Evolutionary conservation across 495 filamentous ascomycete genomes (phyloP).

Genomic region (Staphylotrichum longicolle): DNA sequence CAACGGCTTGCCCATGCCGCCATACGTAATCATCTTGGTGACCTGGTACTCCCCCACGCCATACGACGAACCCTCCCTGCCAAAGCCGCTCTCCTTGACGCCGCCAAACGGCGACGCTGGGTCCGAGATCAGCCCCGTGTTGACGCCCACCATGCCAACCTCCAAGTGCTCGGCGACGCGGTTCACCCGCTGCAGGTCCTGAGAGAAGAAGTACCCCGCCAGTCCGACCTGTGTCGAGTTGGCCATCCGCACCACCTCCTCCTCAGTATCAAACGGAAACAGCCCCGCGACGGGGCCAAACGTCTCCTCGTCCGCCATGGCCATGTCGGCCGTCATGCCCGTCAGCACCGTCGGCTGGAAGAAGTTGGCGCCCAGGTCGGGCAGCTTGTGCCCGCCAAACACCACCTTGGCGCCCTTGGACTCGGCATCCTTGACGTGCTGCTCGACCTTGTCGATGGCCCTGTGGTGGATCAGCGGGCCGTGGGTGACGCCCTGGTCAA

Average conservation of each 20-base stretch:
- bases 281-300: slow-evolving; percentile 84
- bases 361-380: slow-evolving; percentile 69
- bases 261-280: slow-evolving; percentile 79
- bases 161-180: slow-evolving; percentile 82
- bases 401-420: slow-evolving; percentile 70
- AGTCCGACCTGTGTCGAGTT: slow-evolving; percentile 76
- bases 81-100: slow-evolving; percentile 91
- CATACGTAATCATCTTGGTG: slow-evolving; percentile 85
- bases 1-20: slow-evolving; percentile 65
- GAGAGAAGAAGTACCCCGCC: slow-evolving; percentile 83
- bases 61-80: slow-evolving; percentile 86
- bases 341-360: slow-evolving; percentile 78
- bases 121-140: slow-evolving; percentile 81
- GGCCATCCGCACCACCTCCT: slow-evolving; percentile 77
- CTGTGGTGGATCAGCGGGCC: slow-evolving; percentile 79
- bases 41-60: slow-evolving; percentile 86
- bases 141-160: slow-evolving; percentile 87
- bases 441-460: slow-evolving; percentile 71
- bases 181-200: slow-evolving; percentile 68
- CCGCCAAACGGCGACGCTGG: slow-evolving; percentile 85
- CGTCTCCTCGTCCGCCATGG: slow-evolving; percentile 74
- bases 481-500: slow-evolving; percentile 67
- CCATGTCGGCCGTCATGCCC: slow-evolving; percentile 79
- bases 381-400: slow-evolving; percentile 65
- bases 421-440: slow-evolving; percentile 74